Percentiles rank a stretch among this genome's conserved stretches.
Conservation (phyloP, 1,284 basidiomycete species). For the Leccinum angustisporum region DNA sequence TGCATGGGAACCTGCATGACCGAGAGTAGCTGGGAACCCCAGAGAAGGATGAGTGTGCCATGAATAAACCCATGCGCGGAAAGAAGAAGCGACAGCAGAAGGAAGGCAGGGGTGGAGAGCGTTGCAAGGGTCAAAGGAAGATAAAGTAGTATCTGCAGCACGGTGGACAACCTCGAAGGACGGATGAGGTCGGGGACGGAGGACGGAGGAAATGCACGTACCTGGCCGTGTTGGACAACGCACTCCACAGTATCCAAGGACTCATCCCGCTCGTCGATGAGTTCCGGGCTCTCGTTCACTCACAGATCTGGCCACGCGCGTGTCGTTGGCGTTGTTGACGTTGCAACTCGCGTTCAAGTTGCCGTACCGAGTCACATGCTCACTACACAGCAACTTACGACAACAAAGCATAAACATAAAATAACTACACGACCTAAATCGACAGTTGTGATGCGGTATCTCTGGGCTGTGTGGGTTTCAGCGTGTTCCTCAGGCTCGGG, state of each 20-base stretch:
- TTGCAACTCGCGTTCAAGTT: not conserved
- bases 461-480: slow-evolving; percentile 19
- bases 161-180: slow-evolving; percentile 62
- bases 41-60: slow-evolving; percentile 66
- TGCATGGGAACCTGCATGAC: slow-evolving; percentile 80
- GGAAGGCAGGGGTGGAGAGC: slow-evolving; percentile 74
- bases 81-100: slow-evolving; percentile 77
- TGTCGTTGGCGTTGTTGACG: not conserved
- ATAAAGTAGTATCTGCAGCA: slow-evolving; percentile 78
- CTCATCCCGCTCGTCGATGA: slow-evolving; percentile 34
- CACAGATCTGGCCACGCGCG: not conserved
- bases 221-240: slow-evolving; percentile 64
- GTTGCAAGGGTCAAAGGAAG: slow-evolving; percentile 81
- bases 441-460: slow-evolving; percentile 23
- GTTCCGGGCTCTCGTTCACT: slow-evolving; percentile 6
- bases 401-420: slow-evolving; percentile 1
- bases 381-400: slow-evolving; percentile 1
- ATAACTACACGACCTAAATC: slow-evolving; percentile 10
- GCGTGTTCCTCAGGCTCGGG: slow-evolving; percentile 50
- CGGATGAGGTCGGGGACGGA: slow-evolving; percentile 2
- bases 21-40: slow-evolving; percentile 65
- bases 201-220: slow-evolving; percentile 25
- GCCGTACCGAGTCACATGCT: slow-evolving; percentile 10
- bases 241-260: slow-evolving; percentile 66
- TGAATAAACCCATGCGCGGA: slow-evolving; percentile 74